These are phyloP conservation scores for Colletotrichum echinochloae DNA, from an alignment of 2,329 filamentous ascomycete species.

Conservation along the genomic window DNA sequence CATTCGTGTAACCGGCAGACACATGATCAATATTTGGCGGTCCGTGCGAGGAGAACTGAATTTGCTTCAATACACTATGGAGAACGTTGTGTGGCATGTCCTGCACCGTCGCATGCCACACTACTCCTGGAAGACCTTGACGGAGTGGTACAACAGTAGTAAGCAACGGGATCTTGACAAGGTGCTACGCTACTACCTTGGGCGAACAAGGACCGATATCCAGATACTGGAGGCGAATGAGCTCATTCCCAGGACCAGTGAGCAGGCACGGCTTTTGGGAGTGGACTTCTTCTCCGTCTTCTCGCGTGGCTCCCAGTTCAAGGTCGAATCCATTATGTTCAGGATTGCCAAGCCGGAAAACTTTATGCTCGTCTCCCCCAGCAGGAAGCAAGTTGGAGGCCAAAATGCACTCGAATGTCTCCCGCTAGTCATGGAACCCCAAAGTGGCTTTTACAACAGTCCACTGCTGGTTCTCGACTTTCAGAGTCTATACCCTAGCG, in stretches of 20 bases:
- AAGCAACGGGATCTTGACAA: constrained; percentile 78
- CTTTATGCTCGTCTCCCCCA: constrained; percentile 90
- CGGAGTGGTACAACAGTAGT: constrained; percentile 81
- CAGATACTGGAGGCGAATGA: constrained; percentile 93
- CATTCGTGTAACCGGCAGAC: constrained; percentile 90
- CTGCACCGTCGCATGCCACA: constrained; percentile 90
- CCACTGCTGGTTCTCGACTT: constrained; percentile 94
- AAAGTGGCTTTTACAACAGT: constrained; percentile 92
- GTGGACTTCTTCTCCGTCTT: constrained; percentile 98
- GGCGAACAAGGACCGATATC: constrained; percentile 83
- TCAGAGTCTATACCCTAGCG: constrained; percentile 93
- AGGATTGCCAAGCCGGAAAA: constrained; percentile 98
- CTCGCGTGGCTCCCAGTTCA: constrained; percentile 95
- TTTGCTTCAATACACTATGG: constrained; percentile 93
- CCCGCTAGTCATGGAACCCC: constrained; percentile 96
- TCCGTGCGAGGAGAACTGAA: constrained; percentile 95
- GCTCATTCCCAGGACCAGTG: constrained; percentile 87
- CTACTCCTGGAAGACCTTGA: constrained; percentile 83
- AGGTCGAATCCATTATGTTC: constrained; percentile 99
- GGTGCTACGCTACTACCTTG: constrained; percentile 81
- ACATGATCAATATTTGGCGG: constrained; percentile 97
- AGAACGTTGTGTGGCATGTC: constrained; percentile 93
- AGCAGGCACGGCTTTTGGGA: constrained; percentile 91
- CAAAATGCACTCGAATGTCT: constrained; percentile 96
- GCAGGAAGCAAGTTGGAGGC: constrained; percentile 88